Conservation (phyloP, 2,329 filamentous ascomycete species). For the Thelonectria discophora region DNA sequence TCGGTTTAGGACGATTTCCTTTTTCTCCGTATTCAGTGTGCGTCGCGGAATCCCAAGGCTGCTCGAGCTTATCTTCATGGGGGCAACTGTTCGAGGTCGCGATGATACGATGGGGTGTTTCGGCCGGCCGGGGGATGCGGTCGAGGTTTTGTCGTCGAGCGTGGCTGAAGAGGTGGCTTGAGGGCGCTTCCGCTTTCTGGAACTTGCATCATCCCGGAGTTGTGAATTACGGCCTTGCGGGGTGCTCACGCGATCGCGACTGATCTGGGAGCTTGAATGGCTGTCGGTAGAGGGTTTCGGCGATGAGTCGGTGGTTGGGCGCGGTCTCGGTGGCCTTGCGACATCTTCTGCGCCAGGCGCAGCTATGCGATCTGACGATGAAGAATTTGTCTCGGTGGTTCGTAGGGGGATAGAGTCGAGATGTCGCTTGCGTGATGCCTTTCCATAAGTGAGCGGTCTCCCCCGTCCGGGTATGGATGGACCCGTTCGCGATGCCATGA, state of each 20-base stretch:
- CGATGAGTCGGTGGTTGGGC: conserved; percentile 31
- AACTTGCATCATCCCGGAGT: conserved; percentile 29
- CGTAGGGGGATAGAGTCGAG: conserved; percentile 36
- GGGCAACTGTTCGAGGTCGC: conserved; percentile 16
- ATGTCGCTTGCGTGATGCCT: conserved; percentile 38
- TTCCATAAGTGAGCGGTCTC: conserved; percentile 43
- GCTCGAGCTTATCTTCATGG: conserved; percentile 13
- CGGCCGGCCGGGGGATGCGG: conserved; percentile 17
- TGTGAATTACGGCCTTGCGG: conserved; percentile 19
- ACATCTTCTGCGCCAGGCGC: conserved; percentile 13
- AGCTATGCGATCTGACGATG: conserved; percentile 24
- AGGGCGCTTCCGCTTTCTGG: conserved; percentile 38
- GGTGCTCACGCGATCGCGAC: conserved; percentile 7
- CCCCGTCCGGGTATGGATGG: conserved; percentile 35
- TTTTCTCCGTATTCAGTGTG: conserved; percentile 20
- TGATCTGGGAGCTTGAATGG: conserved; percentile 18
- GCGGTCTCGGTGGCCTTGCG: conserved; percentile 30
- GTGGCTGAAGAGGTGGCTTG: conserved; percentile 21
- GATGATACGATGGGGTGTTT: conserved; percentile 26
- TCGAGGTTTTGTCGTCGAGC: conserved; percentile 17
- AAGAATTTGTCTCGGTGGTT: conserved; percentile 29
- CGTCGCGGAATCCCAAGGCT: conserved; percentile 11
- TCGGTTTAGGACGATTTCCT: conserved; percentile 14
- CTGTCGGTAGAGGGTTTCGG: conserved; percentile 19
- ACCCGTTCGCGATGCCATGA: conserved; percentile 35